Evolutionary conservation across 179 eudicot genomes (phyloP).

Genomic region (Corrigiola litoralis): DNA sequence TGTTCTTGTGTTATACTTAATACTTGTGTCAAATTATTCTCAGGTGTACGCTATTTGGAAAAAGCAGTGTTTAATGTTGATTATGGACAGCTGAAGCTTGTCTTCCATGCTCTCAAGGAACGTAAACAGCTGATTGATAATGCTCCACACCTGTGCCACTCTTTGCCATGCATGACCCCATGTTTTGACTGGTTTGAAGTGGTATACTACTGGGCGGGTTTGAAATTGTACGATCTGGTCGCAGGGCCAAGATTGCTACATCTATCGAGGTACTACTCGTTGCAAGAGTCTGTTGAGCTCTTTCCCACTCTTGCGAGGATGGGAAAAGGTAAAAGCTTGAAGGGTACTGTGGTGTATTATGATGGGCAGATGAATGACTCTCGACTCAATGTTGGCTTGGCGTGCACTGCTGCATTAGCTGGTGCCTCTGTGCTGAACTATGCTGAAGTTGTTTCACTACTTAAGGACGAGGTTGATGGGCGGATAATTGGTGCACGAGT

Average conservation of each 20-base stretch:
- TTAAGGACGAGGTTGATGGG: conserved; percentile 66
- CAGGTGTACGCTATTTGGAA: conserved; percentile 98
- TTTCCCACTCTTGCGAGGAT: conserved; percentile 87
- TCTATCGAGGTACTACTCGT: conserved; percentile 88
- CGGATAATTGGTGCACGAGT: conserved; percentile 79
- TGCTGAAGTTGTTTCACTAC: conserved; percentile 82
- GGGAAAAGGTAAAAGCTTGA: conserved; percentile 59
- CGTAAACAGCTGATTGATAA: conserved; percentile 91
- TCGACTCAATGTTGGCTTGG: conserved; percentile 81
- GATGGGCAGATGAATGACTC: conserved; percentile 99
- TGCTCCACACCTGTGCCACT: conserved; percentile 95
- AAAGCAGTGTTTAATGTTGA: conserved; percentile 95
- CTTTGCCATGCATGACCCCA: conserved; percentile 97
- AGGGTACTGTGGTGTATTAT: conserved; percentile 96
- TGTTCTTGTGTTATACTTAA: conserved; percentile 1
- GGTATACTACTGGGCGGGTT: conserved; percentile 85
- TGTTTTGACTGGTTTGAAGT: conserved; percentile 94
- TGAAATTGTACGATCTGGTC: conserved; percentile 88
- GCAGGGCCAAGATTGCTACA: conserved; percentile 76
- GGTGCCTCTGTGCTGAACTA: conserved; percentile 92
- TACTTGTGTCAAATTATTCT: conserved; percentile 16
- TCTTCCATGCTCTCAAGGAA: conserved; percentile 95
- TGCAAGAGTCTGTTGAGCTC: conserved; percentile 74
- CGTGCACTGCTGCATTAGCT: conserved; percentile 96
- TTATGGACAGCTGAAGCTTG: conserved; percentile 91